phyloP scores from a whole-genome alignment of 805 yeast genomes.

The Zygoascus bituminiphila region DNA sequence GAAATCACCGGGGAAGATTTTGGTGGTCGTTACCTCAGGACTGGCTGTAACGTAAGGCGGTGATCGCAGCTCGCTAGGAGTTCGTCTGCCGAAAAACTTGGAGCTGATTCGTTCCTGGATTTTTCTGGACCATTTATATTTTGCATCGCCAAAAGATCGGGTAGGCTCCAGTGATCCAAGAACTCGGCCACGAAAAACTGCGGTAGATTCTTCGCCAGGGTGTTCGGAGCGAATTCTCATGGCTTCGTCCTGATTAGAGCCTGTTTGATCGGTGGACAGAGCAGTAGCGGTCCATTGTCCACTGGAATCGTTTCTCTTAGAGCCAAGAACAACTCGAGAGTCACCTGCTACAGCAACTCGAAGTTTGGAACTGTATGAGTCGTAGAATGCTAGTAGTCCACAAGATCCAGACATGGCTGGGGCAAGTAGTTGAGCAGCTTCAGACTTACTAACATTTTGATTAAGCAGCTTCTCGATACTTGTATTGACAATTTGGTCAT shows the following conservation, averaged over 20 bases:
- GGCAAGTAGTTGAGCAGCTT: constrained; percentile 64
- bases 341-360: constrained; percentile 96
- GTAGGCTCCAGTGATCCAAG: constrained; percentile 92
- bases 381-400: constrained; percentile 80
- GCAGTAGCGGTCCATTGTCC: constrained; percentile 85
- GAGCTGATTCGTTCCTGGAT: constrained; percentile 67
- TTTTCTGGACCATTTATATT: constrained; percentile 74
- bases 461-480: constrained; percentile 58
- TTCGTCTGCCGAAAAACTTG: constrained; percentile 69
- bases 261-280: constrained; percentile 87
- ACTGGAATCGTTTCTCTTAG: constrained; percentile 33
- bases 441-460: constrained; percentile 50
- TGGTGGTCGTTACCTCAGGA: constrained; percentile 81
- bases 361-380: constrained; percentile 58
- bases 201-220: constrained; percentile 75
- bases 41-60: constrained; percentile 98
- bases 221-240: constrained; percentile 77
- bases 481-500: constrained; percentile 75
- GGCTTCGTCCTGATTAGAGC: constrained; percentile 81
- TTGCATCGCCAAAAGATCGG: constrained; percentile 94
- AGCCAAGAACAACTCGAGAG: constrained; percentile 82
- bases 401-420: constrained; percentile 97
- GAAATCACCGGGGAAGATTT: constrained; percentile 71
- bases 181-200: constrained; percentile 78
- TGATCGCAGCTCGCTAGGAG: constrained; percentile 61